phyloP scores from a whole-genome alignment of 441 rosid species.

The Gossypium davidsonii region DNA sequence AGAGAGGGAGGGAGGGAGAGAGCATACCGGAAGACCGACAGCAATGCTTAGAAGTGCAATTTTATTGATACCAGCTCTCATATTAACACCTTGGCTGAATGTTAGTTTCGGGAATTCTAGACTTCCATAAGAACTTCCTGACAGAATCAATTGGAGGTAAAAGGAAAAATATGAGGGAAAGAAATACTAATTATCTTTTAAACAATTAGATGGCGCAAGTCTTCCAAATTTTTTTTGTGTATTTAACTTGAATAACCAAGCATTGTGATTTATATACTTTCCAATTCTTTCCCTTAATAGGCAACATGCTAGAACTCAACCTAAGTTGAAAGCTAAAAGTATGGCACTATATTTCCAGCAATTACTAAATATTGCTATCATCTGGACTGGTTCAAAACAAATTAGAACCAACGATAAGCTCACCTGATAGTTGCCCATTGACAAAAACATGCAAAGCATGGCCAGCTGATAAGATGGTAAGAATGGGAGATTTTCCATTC shows the following conservation, averaged over 20 bases:
- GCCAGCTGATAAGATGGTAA: conserved; percentile 81
- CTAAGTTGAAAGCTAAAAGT: neutral
- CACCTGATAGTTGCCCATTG: conserved; percentile 79
- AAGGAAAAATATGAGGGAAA: neutral
- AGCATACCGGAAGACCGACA: conserved; percentile 88
- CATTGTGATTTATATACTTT: neutral
- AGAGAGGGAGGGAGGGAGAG: neutral
- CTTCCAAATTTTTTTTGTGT: too few species aligned
- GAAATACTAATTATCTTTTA: too few species aligned
- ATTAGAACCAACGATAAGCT: conserved; percentile 6
- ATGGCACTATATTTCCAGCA: neutral
- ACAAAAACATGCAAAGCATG: conserved; percentile 91
- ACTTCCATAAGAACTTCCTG: conserved; percentile 86
- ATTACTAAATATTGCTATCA: neutral
- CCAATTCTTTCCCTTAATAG: neutral
- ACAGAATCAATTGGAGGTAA: conserved; percentile 12
- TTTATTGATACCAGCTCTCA: conserved; percentile 75
- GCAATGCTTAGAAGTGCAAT: conserved; percentile 77
- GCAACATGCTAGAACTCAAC: neutral
- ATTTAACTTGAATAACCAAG: neutral
- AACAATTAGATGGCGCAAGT: too few species aligned
- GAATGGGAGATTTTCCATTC: conserved; percentile 57
- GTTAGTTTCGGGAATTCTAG: conserved; percentile 75
- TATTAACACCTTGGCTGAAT: conserved; percentile 49
- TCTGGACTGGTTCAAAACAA: neutral